Conservation (phyloP, 129 eudicot species). For the Mikania micrantha region DNA sequence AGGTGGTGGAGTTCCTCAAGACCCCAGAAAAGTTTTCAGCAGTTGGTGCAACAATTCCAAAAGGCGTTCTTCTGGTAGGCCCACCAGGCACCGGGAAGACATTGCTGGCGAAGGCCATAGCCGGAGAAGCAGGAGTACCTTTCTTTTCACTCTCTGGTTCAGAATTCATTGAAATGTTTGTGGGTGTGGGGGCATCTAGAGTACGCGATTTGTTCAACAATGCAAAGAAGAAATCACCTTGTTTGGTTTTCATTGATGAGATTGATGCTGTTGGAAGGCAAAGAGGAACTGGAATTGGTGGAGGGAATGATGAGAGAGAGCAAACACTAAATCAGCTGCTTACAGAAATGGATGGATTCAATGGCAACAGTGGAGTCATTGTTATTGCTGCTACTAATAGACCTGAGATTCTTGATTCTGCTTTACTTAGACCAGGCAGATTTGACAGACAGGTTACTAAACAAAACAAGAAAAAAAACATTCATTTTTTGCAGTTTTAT, state of each 20-base stretch:
- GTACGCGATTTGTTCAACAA: slow-evolving; percentile 75
- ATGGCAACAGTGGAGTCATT: slow-evolving; percentile 61
- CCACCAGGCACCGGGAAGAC: slow-evolving; percentile 94
- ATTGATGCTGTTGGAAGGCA: slow-evolving; percentile 83
- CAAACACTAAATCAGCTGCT: slow-evolving; percentile 67
- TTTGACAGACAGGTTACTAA: slow-evolving; percentile 75
- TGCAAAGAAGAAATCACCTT: slow-evolving; percentile 58
- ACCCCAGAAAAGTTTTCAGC: slow-evolving; percentile 67
- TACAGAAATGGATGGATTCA: slow-evolving; percentile 85
- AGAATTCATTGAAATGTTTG: slow-evolving; percentile 77
- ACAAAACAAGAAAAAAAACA: background rate
- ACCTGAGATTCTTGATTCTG: slow-evolving; percentile 84
- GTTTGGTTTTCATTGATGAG: slow-evolving; percentile 70
- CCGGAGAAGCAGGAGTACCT: slow-evolving; percentile 89
- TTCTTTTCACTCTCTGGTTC: slow-evolving; percentile 71
- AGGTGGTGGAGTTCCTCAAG: slow-evolving; percentile 67
- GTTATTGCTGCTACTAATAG: slow-evolving; percentile 84
- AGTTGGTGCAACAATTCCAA: slow-evolving; percentile 73
- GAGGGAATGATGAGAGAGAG: slow-evolving; percentile 79
- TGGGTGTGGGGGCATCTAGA: slow-evolving; percentile 76
- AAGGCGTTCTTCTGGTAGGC: slow-evolving; percentile 74
- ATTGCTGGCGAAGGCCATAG: slow-evolving; percentile 79
- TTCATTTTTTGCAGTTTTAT: too few species aligned
- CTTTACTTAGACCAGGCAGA: slow-evolving; percentile 82
- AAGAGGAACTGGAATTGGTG: slow-evolving; percentile 84